A percentile compares a stretch with the other conserved stretches of the same genome.
Evolutionary conservation across 306 rosid species (phyloP).

Genomic region (Dryas alaskensis): DNA sequence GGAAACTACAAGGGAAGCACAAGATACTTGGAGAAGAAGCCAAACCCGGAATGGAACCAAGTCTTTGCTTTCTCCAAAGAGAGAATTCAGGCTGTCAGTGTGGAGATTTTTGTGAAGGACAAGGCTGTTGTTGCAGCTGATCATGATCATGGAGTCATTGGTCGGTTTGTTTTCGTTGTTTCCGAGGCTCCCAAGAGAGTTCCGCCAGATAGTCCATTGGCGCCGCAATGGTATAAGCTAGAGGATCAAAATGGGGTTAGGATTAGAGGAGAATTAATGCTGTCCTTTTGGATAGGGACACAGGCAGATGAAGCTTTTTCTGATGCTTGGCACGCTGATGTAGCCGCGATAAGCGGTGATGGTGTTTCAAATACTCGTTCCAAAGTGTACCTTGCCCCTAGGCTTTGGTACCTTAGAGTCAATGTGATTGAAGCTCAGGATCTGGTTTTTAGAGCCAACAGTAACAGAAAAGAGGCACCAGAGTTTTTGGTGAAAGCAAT

Average conservation of each 20-base stretch:
- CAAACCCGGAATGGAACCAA: conserved; percentile 22
- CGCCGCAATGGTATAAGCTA: conserved; percentile 20
- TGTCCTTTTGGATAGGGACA: conserved; percentile 17
- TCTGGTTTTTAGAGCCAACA: conserved; percentile 5
- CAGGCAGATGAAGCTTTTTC: conserved; percentile 23
- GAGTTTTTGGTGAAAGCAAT: conserved; percentile 4
- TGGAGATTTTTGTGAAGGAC: conserved; percentile 21
- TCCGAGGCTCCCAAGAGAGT: conserved; percentile 2
- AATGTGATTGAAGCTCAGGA: conserved; percentile 31
- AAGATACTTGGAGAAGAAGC: neutral
- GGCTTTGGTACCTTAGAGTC: conserved; percentile 34
- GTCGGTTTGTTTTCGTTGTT: conserved; percentile 4
- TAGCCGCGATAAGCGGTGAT: conserved; percentile 6
- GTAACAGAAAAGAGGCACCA: neutral
- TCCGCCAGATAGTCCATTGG: conserved; percentile 24
- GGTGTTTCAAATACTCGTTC: conserved; percentile 22
- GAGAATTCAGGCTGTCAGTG: neutral
- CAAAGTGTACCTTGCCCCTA: conserved; percentile 36
- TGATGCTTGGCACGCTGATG: conserved; percentile 24
- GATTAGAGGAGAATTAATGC: conserved; percentile 16
- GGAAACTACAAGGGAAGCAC: conserved; percentile 20
- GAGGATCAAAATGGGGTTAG: conserved; percentile 2
- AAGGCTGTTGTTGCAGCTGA: neutral
- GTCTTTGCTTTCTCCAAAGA: conserved; percentile 16
- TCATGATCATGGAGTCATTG: neutral